These are phyloP conservation scores for Rossbeevera mucosa DNA, from an alignment of 768 basidiomycete species.

Conservation along the genomic window DNA sequence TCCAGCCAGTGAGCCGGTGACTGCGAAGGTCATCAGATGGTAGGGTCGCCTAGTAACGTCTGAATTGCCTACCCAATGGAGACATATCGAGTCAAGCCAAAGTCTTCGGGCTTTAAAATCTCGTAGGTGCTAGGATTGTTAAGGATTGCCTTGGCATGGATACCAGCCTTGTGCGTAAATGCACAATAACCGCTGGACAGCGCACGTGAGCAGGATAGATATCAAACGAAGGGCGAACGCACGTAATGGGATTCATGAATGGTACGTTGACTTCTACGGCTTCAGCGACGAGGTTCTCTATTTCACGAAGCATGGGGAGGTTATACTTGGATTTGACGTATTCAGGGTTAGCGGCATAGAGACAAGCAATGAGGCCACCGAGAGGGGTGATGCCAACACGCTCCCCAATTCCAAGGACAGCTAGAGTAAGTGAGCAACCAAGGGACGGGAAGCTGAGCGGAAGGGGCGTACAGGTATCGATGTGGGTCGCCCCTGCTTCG, in stretches of 20 bases:
- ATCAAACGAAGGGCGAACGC: constrained; percentile 17
- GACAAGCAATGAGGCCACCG: constrained; percentile 92
- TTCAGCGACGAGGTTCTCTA: constrained; percentile 98
- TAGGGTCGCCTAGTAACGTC: background rate
- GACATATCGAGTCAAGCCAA: constrained; percentile 95
- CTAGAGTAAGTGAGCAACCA: constrained; percentile 33
- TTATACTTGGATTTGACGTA: constrained; percentile 99
- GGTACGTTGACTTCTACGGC: constrained; percentile 97
- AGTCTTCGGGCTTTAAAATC: constrained; percentile 98
- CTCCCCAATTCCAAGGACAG: constrained; percentile 96
- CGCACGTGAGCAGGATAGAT: background rate
- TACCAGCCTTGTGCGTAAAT: constrained; percentile 99
- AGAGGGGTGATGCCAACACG: constrained; percentile 98
- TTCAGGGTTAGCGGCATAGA: constrained; percentile 95
- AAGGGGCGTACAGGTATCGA: constrained; percentile 79
- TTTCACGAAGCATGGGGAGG: constrained; percentile 92
- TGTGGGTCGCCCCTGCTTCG: constrained; percentile 98
- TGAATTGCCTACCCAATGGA: constrained; percentile 71
- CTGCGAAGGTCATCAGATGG: constrained; percentile 34
- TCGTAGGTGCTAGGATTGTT: constrained; percentile 99
- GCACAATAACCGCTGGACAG: constrained; percentile 88
- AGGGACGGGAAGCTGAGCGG: background rate
- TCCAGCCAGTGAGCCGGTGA: constrained; percentile 97
- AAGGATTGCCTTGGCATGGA: constrained; percentile 99
- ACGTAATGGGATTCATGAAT: constrained; percentile 95